These are phyloP conservation scores for Filobasidium uniguttulatum DNA, from an alignment of 1,284 basidiomycete genomes.

Conservation along the genomic window DNA sequence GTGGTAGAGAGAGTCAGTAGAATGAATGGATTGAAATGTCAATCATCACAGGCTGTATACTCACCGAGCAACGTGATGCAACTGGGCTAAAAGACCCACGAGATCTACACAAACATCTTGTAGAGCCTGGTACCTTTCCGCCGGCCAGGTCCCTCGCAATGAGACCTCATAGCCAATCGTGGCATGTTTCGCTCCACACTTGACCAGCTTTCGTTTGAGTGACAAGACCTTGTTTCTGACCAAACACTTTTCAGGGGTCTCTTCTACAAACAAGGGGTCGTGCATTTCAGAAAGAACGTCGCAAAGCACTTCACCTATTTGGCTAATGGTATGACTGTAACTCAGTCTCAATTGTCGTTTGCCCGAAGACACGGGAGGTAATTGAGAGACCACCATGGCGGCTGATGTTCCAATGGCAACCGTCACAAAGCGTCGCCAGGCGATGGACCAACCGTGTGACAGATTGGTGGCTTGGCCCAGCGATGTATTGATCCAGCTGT, in stretches of 20 bases:
- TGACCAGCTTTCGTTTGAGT: slow-evolving; percentile 12
- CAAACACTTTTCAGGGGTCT: slow-evolving; percentile 20
- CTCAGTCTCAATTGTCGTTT: slow-evolving; percentile 34
- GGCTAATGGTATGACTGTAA: slow-evolving; percentile 34
- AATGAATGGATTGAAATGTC: too few species aligned
- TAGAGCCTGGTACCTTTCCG: slow-evolving; percentile 31
- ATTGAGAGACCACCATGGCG: slow-evolving; percentile 23
- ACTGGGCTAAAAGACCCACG: slow-evolving; percentile 29
- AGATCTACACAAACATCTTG: slow-evolving; percentile 29
- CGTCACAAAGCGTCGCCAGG: slow-evolving; percentile 33
- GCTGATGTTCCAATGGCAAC: slow-evolving; percentile 26
- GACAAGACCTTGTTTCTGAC: slow-evolving; percentile 22
- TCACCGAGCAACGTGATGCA: slow-evolving; percentile 34
- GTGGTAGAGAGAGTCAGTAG: background rate
- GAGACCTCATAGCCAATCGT: slow-evolving; percentile 35
- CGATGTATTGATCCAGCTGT: slow-evolving; percentile 40
- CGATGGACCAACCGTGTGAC: slow-evolving; percentile 38
- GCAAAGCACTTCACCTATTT: slow-evolving; percentile 35
- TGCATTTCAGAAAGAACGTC: slow-evolving; percentile 35
- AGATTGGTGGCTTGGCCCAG: slow-evolving; percentile 28
- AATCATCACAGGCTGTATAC: background rate
- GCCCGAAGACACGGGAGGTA: slow-evolving; percentile 37
- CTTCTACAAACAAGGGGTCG: slow-evolving; percentile 22
- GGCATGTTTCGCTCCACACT: slow-evolving; percentile 29
- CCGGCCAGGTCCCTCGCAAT: slow-evolving; percentile 31